These are phyloP conservation scores for Solanum hybrid DNA, from an alignment of 305 asterid species.

Conservation along the genomic window DNA sequence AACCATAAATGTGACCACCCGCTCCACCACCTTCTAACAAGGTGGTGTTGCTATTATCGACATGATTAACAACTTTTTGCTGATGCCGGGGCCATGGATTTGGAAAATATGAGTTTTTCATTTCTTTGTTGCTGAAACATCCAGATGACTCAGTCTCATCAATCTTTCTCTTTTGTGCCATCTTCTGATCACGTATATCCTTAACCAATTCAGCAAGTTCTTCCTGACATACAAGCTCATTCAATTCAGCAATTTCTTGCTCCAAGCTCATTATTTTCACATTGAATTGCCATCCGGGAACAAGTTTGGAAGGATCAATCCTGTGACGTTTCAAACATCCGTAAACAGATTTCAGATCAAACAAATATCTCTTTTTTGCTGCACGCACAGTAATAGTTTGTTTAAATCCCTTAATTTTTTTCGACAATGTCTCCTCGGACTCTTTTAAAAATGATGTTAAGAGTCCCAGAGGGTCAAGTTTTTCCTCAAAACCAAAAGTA, in stretches of 20 bases:
- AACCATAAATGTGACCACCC: slow-evolving; percentile 16
- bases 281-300: background rate
- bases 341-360: slow-evolving; percentile 35
- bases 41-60: slow-evolving; percentile 20
- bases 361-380: slow-evolving; percentile 30
- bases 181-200: slow-evolving; percentile 16
- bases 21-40: slow-evolving; percentile 9
- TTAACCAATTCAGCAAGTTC: background rate
- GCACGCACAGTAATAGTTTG: slow-evolving; percentile 19
- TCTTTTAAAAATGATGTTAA: slow-evolving; percentile 20
- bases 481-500: slow-evolving; percentile 56
- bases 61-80: slow-evolving; percentile 5
- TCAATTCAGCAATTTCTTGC: background rate
- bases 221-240: background rate
- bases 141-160: slow-evolving; percentile 4
- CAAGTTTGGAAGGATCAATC: background rate
- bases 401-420: slow-evolving; percentile 10
- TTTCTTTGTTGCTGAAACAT: slow-evolving; percentile 18
- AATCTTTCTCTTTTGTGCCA: background rate
- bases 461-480: slow-evolving; percentile 36
- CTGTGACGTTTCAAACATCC: slow-evolving; percentile 40
- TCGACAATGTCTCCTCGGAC: background rate
- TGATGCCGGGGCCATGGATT: slow-evolving; percentile 29
- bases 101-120: slow-evolving; percentile 33
- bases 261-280: background rate